phyloP scores from a whole-genome alignment of 2,329 filamentous ascomycete species.

The Tolypocladium cylindrosporum region DNA sequence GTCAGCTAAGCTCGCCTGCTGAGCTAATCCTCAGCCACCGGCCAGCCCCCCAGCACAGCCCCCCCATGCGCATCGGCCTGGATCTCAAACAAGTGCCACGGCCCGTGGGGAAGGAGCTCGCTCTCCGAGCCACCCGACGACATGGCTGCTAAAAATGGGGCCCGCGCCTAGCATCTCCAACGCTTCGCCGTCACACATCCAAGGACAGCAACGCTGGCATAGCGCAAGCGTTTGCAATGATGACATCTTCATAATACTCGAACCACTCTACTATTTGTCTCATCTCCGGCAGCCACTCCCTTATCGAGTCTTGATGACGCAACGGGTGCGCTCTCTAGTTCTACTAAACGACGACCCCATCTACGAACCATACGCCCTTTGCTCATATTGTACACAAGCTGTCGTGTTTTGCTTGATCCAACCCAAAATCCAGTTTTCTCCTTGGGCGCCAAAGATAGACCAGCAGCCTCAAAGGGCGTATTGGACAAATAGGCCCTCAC shows the following conservation, averaged over 20 bases:
- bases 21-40: not conserved
- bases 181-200: too few species aligned
- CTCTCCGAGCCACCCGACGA: not conserved
- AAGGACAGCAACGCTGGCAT: not conserved
- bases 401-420: not conserved
- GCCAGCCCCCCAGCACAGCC: not conserved
- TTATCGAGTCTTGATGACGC: not conserved
- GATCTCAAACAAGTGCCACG: not conserved
- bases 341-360: not conserved
- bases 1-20: not conserved
- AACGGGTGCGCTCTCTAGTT: not conserved
- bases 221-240: not conserved
- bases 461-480: not conserved
- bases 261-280: not conserved
- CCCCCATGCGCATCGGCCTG: not conserved
- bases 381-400: not conserved
- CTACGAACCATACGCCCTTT: not conserved
- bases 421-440: not conserved
- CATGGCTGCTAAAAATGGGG: not conserved
- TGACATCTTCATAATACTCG: too few species aligned
- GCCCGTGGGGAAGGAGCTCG: not conserved
- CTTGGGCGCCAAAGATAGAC: not conserved
- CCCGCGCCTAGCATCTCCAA: not conserved
- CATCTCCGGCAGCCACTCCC: not conserved
- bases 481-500: not conserved